Evolutionary conservation across 371 early-diverging fungal species (phyloP).

Genomic region (Syncephalastrum monosporum): DNA sequence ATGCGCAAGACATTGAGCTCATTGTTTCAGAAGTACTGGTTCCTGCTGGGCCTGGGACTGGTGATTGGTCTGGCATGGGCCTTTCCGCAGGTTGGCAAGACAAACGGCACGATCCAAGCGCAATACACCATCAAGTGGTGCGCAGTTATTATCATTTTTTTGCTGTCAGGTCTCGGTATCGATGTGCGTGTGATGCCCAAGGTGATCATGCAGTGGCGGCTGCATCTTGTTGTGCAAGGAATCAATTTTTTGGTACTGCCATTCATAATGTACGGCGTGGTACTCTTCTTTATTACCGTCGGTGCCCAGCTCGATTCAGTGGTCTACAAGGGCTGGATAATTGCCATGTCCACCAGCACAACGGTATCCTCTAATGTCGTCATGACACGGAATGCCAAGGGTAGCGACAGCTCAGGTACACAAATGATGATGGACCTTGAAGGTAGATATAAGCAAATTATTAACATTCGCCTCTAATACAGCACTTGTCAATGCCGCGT

Average conservation of each 20-base stretch:
- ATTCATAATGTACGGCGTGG: constrained; percentile 58
- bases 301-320: constrained; percentile 50
- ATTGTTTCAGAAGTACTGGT: constrained; percentile 41
- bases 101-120: constrained; percentile 59
- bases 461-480: constrained; percentile 1
- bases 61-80: constrained; percentile 68
- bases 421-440: not conserved
- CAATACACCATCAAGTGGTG: constrained; percentile 71
- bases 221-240: constrained; percentile 65
- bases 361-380: constrained; percentile 78
- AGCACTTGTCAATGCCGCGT: constrained; percentile 69
- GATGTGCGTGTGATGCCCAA: constrained; percentile 60
- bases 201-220: constrained; percentile 57
- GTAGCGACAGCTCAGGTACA: constrained; percentile 62
- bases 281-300: constrained; percentile 44
- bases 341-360: constrained; percentile 70
- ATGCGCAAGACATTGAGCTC: too few species aligned
- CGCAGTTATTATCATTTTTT: constrained; percentile 68
- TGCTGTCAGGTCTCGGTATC: constrained; percentile 69
- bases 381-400: constrained; percentile 73
- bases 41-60: constrained; percentile 58
- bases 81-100: constrained; percentile 63
- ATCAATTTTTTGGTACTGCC: constrained; percentile 65
- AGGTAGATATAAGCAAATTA: not conserved
- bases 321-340: constrained; percentile 65